Conservation (phyloP, 495 filamentous ascomycete species). For the Hyaloscypha hepaticicola region DNA sequence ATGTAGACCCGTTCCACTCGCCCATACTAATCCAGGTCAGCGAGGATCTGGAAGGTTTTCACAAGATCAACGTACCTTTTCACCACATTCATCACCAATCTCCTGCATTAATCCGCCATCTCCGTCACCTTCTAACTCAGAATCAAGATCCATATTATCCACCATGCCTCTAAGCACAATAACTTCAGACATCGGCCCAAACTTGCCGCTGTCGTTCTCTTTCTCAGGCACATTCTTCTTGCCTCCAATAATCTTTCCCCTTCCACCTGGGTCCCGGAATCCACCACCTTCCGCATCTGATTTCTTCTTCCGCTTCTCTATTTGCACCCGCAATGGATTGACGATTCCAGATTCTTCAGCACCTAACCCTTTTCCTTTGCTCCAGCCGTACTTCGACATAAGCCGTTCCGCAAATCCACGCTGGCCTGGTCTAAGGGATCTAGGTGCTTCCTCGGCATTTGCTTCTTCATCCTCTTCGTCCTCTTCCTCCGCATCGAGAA, state of each 20-base stretch:
- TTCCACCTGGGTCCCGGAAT: conserved; percentile 64
- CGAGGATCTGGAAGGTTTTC: conserved; percentile 4
- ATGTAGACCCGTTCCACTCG: conserved; percentile 82
- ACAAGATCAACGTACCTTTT: conserved; percentile 54
- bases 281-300: conserved; percentile 78
- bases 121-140: conserved; percentile 59
- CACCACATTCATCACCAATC: conserved; percentile 88
- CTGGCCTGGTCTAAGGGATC: conserved; percentile 73
- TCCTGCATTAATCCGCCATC: conserved; percentile 78
- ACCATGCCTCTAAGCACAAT: conserved; percentile 80
- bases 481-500: conserved; percentile 31
- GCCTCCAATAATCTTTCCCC: conserved; percentile 79
- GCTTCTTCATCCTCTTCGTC: conserved; percentile 45
- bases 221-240: conserved; percentile 50
- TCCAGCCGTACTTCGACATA: conserved; percentile 92
- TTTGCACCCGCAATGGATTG: conserved; percentile 75
- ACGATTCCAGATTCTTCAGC: conserved; percentile 77
- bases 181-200: conserved; percentile 76
- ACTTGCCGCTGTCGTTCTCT: conserved; percentile 53
- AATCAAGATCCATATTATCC: conserved; percentile 68
- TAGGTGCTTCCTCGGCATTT: conserved; percentile 48
- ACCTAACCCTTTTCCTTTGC: conserved; percentile 81
- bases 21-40: conserved; percentile 61
- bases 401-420: conserved; percentile 81
- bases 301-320: conserved; percentile 78